Percentiles rank a stretch among this genome's conserved stretches.
phyloP scores from a whole-genome alignment of 768 basidiomycete species.

The Gelatoporia subvermispora region DNA sequence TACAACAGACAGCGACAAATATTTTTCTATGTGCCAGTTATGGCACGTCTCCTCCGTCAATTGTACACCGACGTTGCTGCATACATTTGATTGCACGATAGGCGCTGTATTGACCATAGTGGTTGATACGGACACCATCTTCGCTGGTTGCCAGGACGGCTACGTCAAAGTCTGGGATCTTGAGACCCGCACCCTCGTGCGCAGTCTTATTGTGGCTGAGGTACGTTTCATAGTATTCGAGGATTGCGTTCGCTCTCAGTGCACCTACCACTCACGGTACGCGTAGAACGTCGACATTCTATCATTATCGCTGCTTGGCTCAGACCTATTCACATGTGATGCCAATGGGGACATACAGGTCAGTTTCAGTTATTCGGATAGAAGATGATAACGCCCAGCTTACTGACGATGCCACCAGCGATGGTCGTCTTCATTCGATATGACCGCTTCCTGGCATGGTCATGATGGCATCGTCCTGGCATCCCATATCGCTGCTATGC shows the following conservation, averaged over 20 bases:
- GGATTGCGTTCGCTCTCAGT: neutral
- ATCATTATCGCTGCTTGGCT: conserved; percentile 65
- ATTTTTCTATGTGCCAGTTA: conserved; percentile 37
- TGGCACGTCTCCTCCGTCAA: conserved; percentile 49
- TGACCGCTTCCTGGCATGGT: conserved; percentile 75
- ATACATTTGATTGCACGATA: conserved; percentile 66
- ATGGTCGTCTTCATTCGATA: conserved; percentile 82
- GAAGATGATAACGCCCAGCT: neutral
- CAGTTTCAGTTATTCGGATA: neutral
- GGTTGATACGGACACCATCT: conserved; percentile 72
- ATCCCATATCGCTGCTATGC: conserved; percentile 48
- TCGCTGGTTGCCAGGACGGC: conserved; percentile 92
- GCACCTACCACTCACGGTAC: neutral
- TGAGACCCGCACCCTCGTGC: conserved; percentile 81
- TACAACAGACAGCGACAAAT: too few species aligned
- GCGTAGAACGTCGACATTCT: conserved; percentile 73
- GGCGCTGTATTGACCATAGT: conserved; percentile 84
- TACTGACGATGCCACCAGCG: conserved; percentile 36
- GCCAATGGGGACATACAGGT: conserved; percentile 68
- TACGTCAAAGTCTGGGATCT: conserved; percentile 88
- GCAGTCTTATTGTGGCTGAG: conserved; percentile 85
- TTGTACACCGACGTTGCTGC: conserved; percentile 41
- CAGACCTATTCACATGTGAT: conserved; percentile 44
- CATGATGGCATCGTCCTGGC: conserved; percentile 84
- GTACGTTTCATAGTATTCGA: conserved; percentile 31